Base-by-base conservation (phyloP, 306 rosid species). In the Pterocarpus santalinus region DNA sequence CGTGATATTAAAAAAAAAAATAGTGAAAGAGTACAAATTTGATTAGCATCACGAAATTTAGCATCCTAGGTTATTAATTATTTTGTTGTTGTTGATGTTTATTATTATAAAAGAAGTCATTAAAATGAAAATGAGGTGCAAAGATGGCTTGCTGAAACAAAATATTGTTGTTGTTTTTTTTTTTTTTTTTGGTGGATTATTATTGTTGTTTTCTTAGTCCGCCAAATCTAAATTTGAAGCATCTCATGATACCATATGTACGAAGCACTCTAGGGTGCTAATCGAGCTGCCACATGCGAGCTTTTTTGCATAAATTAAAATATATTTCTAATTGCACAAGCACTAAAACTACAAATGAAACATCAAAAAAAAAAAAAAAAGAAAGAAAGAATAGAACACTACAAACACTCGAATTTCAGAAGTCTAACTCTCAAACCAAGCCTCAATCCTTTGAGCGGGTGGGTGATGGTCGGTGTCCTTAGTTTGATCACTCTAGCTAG, bases 361-460 rank as follows among this genome's bases (percentile, higher is more conserved):
- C 28, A 22, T 22, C 28, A 22, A 22, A 22, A 22, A 22, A 58
- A 22, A 8, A 15, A 22, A 22, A 22, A 22, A 22, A 22, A 22
- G n/a, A 22, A 22, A 22, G 28, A 22, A 22, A 22, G 28, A 22
- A 22, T 22, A 22, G 28, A 22, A 22, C 0, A 22, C 28, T 22
- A 22, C 28, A 0, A 32, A 69, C 5, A 66, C 14, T 13, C 28
- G 60, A 17, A 77, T 65, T 17, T 9, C 22, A 41, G 30, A 12
- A 68, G 32, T 47, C 74, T 77, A 55, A 77, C 35, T 69, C 75
- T n/a, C 41, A 68, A 61, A 56, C 67, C 43, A 39, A 43, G 44
- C 74, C 55, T 30, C 13, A 16, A 51, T 52, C 7, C n/a, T n/a
- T 13, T 36, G 49, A 16, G 10, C 28, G 49, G 63, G 13, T 9